A percentile compares a stretch with the other conserved stretches of the same genome.
These are phyloP conservation scores for Massarina eburnea DNA, from an alignment of 2,329 filamentous ascomycete genomes.

Conservation along the genomic window DNA sequence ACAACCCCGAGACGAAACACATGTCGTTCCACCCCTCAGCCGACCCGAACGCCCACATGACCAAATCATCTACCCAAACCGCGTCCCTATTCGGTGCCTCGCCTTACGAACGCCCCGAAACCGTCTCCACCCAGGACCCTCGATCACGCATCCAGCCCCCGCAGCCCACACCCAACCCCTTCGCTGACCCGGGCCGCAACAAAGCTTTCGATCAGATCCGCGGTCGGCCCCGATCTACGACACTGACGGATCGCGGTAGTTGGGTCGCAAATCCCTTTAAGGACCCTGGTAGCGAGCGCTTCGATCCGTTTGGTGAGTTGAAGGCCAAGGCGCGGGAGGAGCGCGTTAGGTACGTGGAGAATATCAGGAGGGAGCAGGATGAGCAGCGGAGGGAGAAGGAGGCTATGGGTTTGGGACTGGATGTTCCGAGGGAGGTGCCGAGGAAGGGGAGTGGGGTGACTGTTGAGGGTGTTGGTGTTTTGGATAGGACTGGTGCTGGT, in stretches of 20 bases:
- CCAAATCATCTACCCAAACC: conserved; percentile 25
- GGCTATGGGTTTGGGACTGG: conserved; percentile 23
- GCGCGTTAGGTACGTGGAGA: conserved; percentile 26
- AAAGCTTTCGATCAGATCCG: conserved; percentile 40
- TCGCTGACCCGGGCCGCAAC: conserved; percentile 37
- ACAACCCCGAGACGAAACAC: conserved; percentile 26
- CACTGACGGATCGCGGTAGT: conserved; percentile 36
- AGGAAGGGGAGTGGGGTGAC: conserved; percentile 30
- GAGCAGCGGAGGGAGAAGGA: conserved; percentile 27
- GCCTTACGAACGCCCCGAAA: conserved; percentile 34
- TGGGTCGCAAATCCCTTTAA: conserved; percentile 41
- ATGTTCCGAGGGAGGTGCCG: conserved; percentile 5
- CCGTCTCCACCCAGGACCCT: conserved; percentile 29
- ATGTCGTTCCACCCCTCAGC: conserved; percentile 9
- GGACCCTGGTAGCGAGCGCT: conserved; percentile 36
- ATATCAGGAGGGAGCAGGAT: conserved; percentile 23
- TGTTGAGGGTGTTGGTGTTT: conserved; percentile 24
- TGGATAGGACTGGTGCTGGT: conserved; percentile 24
- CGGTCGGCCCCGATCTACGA: conserved; percentile 34
- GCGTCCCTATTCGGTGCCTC: conserved; percentile 29
- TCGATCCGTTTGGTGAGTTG: conserved; percentile 42
- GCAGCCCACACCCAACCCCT: conserved; percentile 37
- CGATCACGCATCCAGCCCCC: conserved; percentile 21
- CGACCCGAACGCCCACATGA: conserved; percentile 18
- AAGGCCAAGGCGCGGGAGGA: conserved; percentile 35